Conservation (phyloP, 2,329 filamentous ascomycete species). For the Chaetomium globosum region DNA sequence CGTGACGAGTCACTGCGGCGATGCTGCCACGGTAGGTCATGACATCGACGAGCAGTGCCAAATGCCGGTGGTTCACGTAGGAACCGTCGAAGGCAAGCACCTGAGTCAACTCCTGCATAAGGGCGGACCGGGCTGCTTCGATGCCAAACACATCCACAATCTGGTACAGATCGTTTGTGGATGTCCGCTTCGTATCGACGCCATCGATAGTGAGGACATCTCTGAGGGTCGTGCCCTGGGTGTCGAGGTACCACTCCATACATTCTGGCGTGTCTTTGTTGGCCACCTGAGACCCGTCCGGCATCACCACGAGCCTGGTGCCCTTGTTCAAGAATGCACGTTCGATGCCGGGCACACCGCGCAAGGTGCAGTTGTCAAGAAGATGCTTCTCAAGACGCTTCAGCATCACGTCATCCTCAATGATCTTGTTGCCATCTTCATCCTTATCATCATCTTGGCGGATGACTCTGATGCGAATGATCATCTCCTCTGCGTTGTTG, state of each 20-base stretch:
- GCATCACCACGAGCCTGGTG: conserved; percentile 64
- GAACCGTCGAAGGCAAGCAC: conserved; percentile 98
- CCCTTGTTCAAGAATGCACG: conserved; percentile 91
- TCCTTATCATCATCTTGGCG: conserved; percentile 70
- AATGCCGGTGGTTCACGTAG: conserved; percentile 98
- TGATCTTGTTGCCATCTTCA: conserved; percentile 61
- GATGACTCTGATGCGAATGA: conserved; percentile 88
- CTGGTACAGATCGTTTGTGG: conserved; percentile 95
- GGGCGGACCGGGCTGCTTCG: conserved; percentile 83
- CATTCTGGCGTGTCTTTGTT: conserved; percentile 74
- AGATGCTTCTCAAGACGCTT: conserved; percentile 91
- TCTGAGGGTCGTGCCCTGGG: conserved; percentile 82
- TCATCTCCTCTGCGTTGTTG: conserved; percentile 93
- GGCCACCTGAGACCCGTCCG: conserved; percentile 73
- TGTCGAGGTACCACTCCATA: conserved; percentile 95
- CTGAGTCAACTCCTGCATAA: conserved; percentile 85
- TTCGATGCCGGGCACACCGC: conserved; percentile 85
- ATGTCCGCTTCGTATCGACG: conserved; percentile 82
- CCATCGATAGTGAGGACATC: conserved; percentile 84
- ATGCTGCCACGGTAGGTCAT: conserved; percentile 96
- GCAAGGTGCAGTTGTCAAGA: conserved; percentile 85
- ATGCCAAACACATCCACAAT: conserved; percentile 95
- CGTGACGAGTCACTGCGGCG: conserved; percentile 95
- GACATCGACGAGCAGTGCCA: conserved; percentile 91
- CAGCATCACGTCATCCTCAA: conserved; percentile 88